Evolutionary conservation across 192 early-diverging fungal species (phyloP).

Genomic region (Coemansia sp.): DNA sequence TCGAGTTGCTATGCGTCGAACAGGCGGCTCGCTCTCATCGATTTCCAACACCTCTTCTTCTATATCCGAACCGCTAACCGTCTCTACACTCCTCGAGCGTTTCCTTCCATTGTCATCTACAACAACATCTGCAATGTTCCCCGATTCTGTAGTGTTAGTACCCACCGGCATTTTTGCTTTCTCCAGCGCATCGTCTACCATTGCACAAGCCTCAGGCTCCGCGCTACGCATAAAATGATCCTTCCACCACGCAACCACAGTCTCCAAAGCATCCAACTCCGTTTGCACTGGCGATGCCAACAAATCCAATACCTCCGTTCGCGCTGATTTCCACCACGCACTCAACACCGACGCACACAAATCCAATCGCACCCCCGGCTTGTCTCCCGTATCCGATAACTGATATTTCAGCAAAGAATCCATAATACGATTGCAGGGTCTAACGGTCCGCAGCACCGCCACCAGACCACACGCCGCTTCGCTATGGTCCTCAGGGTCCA

Average conservation of each 20-base stretch:
- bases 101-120: too few relatives aligned
- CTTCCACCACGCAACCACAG: neutral
- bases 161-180: too few relatives aligned
- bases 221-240: neutral
- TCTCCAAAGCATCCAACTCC: neutral
- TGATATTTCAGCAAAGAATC: slow-evolving; percentile 1
- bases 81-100: too few relatives aligned
- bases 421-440: slow-evolving; percentile 18
- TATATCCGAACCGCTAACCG: too few relatives aligned
- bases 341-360: slow-evolving; percentile 31
- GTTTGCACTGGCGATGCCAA: neutral
- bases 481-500: slow-evolving; percentile 31
- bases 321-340: slow-evolving; percentile 34
- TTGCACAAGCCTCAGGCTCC: neutral
- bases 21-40: too few relatives aligned
- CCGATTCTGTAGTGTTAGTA: too few relatives aligned
- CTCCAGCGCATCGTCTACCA: neutral
- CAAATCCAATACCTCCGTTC: slow-evolving; percentile 9
- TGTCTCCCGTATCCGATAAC: neutral
- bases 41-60: too few relatives aligned
- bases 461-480: slow-evolving; percentile 57
- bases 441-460: slow-evolving; percentile 43
- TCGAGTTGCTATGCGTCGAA: too few relatives aligned
- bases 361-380: slow-evolving; percentile 6
- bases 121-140: too few relatives aligned